phyloP scores from a whole-genome alignment of 2,329 filamentous ascomycete species.

The Clarireedia paspali region DNA sequence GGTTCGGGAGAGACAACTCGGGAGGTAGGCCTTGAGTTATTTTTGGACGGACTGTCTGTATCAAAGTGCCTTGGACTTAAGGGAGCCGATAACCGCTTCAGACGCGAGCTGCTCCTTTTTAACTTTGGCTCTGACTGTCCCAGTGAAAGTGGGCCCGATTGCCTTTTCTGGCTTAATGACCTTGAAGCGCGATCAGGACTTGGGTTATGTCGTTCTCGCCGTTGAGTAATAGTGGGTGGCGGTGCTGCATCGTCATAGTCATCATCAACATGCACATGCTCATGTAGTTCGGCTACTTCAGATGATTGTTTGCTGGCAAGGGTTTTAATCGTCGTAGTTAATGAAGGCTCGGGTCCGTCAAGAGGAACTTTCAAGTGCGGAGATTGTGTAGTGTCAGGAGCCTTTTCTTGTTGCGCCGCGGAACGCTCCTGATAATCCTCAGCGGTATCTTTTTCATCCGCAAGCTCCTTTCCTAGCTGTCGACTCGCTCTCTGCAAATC shows the following conservation, averaged over 20 bases:
- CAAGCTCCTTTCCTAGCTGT: constrained; percentile 36
- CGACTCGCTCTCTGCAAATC: constrained; percentile 43
- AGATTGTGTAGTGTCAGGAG: constrained; percentile 21
- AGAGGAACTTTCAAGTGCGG: constrained; percentile 26
- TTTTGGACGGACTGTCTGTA: constrained; percentile 31
- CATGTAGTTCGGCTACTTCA: constrained; percentile 16
- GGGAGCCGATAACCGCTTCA: constrained; percentile 50
- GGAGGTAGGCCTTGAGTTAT: constrained; percentile 30
- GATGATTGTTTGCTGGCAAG: constrained; percentile 18
- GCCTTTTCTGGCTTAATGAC: constrained; percentile 29
- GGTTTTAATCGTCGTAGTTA: constrained; percentile 20
- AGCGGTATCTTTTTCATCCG: constrained; percentile 17
- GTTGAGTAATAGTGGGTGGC: constrained; percentile 59
- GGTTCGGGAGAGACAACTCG: constrained; percentile 24
- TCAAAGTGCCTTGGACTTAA: constrained; percentile 28
- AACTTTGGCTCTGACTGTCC: constrained; percentile 36
- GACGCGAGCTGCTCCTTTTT: constrained; percentile 49
- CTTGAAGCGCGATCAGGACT: constrained; percentile 34
- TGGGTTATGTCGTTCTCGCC: constrained; percentile 33
- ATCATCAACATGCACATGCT: constrained; percentile 14
- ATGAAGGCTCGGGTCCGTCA: constrained; percentile 27
- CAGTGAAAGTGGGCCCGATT: constrained; percentile 37
- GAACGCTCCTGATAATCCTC: constrained; percentile 15
- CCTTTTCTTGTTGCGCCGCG: constrained; percentile 15
- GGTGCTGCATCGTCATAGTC: constrained; percentile 56